Evolutionary conservation across 257 asterid species (phyloP).

Genomic region (Rubia yunnanensis): DNA sequence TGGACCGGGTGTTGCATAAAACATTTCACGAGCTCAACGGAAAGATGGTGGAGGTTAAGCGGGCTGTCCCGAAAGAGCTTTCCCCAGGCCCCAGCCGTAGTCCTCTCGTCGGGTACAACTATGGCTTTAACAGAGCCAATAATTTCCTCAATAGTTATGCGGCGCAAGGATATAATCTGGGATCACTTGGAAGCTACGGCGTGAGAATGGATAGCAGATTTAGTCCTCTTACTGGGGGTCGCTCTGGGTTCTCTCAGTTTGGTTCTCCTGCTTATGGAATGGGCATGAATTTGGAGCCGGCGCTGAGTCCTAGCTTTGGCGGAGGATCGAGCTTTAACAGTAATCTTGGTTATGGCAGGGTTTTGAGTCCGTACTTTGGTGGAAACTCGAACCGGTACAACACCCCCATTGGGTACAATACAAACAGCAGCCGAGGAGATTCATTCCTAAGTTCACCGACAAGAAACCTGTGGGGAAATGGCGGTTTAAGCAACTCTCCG

Average conservation of each 20-base stretch:
- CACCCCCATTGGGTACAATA: conserved; percentile 62
- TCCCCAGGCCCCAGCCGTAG: conserved; percentile 64
- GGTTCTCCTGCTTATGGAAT: conserved; percentile 46
- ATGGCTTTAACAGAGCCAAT: conserved; percentile 48
- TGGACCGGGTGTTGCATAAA: conserved; percentile 60
- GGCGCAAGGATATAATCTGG: conserved; percentile 49
- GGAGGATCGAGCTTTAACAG: conserved; percentile 51
- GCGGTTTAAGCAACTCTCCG: conserved; percentile 44
- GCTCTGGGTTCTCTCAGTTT: conserved; percentile 50
- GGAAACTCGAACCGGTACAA: conserved; percentile 48
- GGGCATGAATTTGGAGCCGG: conserved; percentile 63
- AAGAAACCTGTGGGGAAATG: conserved; percentile 62
- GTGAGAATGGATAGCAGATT: conserved; percentile 64
- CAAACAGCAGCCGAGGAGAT: conserved; percentile 43
- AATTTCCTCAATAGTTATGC: conserved; percentile 45
- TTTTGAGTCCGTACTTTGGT: conserved; percentile 47
- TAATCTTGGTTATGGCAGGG: conserved; percentile 56
- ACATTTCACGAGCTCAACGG: conserved; percentile 74
- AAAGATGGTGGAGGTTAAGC: conserved; percentile 73
- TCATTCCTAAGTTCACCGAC: conserved; percentile 41
- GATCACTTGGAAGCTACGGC: conserved; percentile 54
- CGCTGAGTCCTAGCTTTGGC: conserved; percentile 44
- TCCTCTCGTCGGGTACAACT: conserved; percentile 50
- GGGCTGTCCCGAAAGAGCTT: conserved; percentile 74
- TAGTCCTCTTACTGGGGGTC: conserved; percentile 45